Evolutionary conservation across 2,329 filamentous ascomycete genomes (phyloP).

Genomic region (Ophiostoma novo-ulmi): DNA sequence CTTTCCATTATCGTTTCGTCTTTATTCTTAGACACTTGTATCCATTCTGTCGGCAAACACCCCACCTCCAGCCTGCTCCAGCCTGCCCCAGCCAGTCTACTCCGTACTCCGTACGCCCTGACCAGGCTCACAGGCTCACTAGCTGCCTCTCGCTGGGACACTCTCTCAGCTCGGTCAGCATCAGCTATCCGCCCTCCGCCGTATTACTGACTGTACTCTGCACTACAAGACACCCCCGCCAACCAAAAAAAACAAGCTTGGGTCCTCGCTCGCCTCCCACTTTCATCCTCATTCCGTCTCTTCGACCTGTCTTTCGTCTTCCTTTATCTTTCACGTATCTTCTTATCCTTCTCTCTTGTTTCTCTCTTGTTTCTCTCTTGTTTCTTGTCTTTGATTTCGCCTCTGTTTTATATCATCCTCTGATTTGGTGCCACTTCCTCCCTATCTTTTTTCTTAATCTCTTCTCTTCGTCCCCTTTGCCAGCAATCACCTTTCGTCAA

Average conservation of each 20-base stretch:
- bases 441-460: background rate
- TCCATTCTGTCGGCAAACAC: conserved; percentile 12
- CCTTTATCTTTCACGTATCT: background rate
- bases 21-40: conserved; percentile 17
- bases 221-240: conserved; percentile 5
- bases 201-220: background rate
- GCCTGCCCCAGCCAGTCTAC: conserved; percentile 5
- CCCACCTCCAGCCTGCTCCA: conserved; percentile 15
- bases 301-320: background rate
- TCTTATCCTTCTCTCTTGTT: background rate
- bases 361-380: background rate
- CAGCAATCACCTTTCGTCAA: background rate
- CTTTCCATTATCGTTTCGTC: conserved; percentile 15
- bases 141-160: background rate
- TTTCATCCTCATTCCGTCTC: conserved; percentile 2
- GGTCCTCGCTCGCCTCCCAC: conserved; percentile 11
- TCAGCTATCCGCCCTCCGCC: background rate
- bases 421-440: background rate
- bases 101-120: conserved; percentile 11
- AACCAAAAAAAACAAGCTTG: conserved; percentile 7
- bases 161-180: background rate
- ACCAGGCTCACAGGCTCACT: background rate
- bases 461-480: too few species aligned
- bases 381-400: background rate
- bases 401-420: background rate